A percentile compares a stretch with the other conserved stretches of the same genome.
These are phyloP conservation scores for Chlamydomonas sphaeroides DNA, from an alignment of 139 green algal genomes.

Conservation along the genomic window DNA sequence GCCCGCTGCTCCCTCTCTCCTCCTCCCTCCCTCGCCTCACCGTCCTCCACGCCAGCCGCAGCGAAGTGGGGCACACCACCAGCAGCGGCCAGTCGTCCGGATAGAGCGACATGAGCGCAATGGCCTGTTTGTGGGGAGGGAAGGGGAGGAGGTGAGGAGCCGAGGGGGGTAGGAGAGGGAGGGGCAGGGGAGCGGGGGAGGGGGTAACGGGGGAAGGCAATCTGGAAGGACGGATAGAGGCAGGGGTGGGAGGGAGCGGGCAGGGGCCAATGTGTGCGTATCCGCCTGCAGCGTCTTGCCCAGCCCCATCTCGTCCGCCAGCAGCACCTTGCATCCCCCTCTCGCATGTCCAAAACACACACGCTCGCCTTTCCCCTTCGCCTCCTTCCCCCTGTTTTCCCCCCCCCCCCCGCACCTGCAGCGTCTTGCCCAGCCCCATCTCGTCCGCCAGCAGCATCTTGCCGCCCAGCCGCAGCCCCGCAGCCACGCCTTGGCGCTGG, in stretches of 20 bases:
- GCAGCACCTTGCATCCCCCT: no score
- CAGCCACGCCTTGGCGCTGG: conserved; percentile 44
- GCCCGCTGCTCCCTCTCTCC: no score
- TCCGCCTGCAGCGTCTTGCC: neutral
- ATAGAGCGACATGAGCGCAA: conserved; percentile 52
- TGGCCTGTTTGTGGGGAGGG: conserved; percentile 37
- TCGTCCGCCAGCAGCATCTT: conserved; percentile 48
- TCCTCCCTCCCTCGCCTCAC: no score
- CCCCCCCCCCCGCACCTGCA: conserved; percentile 34
- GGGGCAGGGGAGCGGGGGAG: neutral
- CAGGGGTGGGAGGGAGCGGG: neutral
- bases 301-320: neutral
- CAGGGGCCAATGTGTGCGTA: neutral
- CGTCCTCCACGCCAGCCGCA: conserved; percentile 37
- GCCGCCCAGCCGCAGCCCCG: conserved; percentile 27
- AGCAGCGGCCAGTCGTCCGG: conserved; percentile 63
- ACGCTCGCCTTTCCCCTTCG: no score
- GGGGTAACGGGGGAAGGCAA: neutral
- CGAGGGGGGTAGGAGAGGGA: neutral
- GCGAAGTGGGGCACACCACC: conserved; percentile 55
- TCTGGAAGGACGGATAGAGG: no score
- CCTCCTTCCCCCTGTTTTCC: no score
- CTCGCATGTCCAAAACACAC: no score
- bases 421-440: conserved; percentile 65
- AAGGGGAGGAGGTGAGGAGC: neutral